Conservation (phyloP, 306 rosid species). For the Erythrophleum fordii region DNA sequence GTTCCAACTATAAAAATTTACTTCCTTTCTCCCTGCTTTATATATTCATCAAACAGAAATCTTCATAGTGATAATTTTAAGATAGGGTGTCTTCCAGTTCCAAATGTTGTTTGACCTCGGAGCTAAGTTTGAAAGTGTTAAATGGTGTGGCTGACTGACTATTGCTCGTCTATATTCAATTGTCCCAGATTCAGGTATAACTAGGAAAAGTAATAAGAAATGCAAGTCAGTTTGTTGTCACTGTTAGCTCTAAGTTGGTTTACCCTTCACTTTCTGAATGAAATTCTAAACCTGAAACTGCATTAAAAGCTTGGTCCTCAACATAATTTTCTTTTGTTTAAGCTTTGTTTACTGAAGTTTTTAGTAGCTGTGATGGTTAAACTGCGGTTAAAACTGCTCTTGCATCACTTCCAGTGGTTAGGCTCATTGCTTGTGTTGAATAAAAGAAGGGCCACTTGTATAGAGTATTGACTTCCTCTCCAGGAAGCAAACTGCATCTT, state of each 20-base stretch:
- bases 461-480: neutral
- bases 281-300: neutral
- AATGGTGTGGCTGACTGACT: neutral
- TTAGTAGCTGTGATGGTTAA: neutral
- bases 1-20: constrained; percentile 3
- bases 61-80: constrained; percentile 9
- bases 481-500: constrained; percentile 7
- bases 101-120: neutral
- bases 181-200: neutral
- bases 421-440: constrained; percentile 28
- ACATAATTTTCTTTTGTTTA: constrained; percentile 24
- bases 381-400: neutral
- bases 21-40: constrained; percentile 9
- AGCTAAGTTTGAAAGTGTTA: neutral
- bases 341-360: constrained; percentile 10
- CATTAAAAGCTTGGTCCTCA: constrained; percentile 13
- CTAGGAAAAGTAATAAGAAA: neutral
- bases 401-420: constrained; percentile 15
- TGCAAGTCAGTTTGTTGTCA: neutral
- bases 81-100: neutral
- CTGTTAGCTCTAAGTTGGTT: constrained; percentile 23
- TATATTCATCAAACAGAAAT: constrained; percentile 14
- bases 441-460: neutral
- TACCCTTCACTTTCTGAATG: neutral
- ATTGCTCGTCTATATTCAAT: neutral